These are phyloP conservation scores for Chlorella vulgaris DNA, from an alignment of 139 green algal genomes.

Conservation along the genomic window DNA sequence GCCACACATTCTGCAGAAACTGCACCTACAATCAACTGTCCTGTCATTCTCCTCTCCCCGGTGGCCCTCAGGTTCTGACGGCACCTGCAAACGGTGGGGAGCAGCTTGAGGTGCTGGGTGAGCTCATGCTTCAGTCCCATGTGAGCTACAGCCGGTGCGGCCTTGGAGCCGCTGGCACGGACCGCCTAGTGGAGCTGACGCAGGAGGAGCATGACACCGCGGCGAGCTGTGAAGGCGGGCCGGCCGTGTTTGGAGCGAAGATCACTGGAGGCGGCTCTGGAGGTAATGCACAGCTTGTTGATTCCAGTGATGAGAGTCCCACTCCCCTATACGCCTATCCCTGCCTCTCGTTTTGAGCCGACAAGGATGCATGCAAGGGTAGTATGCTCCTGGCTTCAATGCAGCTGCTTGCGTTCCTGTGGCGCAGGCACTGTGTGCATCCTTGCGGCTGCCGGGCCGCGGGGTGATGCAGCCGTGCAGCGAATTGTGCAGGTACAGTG, in stretches of 20 bases:
- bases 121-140: conserved; percentile 92
- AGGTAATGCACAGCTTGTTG: conserved; percentile 48
- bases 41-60: neutral
- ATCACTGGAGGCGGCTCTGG: conserved; percentile 94
- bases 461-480: conserved; percentile 38
- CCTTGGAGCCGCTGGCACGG: conserved; percentile 66
- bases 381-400: too few relatives aligned
- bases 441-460: conserved; percentile 15
- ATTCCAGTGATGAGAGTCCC: neutral
- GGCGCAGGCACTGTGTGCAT: conserved; percentile 58
- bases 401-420: too few relatives aligned
- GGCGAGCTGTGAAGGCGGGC: conserved; percentile 5
- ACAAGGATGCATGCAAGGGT: too few relatives aligned
- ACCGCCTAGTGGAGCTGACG: conserved; percentile 77
- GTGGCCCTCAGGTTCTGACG: conserved; percentile 9
- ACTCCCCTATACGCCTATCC: neutral
- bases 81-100: neutral
- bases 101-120: conserved; percentile 72
- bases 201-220: conserved; percentile 51
- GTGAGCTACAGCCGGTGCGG: conserved; percentile 71
- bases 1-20: too few relatives aligned
- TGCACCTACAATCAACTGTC: too few relatives aligned
- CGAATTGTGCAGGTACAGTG: conserved; percentile 28
- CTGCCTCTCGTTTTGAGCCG: too few relatives aligned
- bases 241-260: conserved; percentile 87